phyloP scores from a whole-genome alignment of 176 grass and related monocot genomes.

The Lolium multiflorum region DNA sequence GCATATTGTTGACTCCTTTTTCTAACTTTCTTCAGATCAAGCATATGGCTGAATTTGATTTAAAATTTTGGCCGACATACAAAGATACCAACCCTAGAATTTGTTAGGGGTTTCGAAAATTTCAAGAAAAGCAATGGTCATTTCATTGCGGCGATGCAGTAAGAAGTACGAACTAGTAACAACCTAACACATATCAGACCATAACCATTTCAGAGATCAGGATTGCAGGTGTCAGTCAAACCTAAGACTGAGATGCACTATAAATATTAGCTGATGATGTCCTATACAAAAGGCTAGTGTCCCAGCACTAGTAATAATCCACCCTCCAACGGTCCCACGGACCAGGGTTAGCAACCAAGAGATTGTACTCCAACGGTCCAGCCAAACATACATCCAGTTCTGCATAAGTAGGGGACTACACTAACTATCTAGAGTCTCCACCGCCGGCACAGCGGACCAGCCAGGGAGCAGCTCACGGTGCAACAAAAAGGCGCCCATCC shows the following conservation, averaged over 20 bases:
- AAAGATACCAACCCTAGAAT: neutral
- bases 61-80: too few relatives aligned
- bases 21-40: too few relatives aligned
- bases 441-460: constrained; percentile 13
- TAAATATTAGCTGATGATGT: neutral
- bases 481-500: constrained; percentile 20
- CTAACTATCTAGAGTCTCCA: constrained; percentile 21
- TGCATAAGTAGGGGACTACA: constrained; percentile 16
- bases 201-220: constrained; percentile 5
- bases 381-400: constrained; percentile 25
- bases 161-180: neutral
- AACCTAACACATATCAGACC: neutral
- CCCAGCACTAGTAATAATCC: constrained; percentile 33
- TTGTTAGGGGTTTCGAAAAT: neutral
- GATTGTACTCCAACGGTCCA: neutral
- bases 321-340: constrained; percentile 31
- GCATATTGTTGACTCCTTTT: too few relatives aligned
- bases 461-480: neutral
- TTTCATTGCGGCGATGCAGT: neutral
- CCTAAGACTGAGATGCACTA: constrained; percentile 12
- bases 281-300: constrained; percentile 50
- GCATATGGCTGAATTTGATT: neutral
- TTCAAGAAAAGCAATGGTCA: neutral
- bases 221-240: neutral
- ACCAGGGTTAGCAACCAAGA: constrained; percentile 42